Evolutionary conservation across 225 moss, liverwort and hornwort species (phyloP).

Genomic region (Antitrichia curtipendula): DNA sequence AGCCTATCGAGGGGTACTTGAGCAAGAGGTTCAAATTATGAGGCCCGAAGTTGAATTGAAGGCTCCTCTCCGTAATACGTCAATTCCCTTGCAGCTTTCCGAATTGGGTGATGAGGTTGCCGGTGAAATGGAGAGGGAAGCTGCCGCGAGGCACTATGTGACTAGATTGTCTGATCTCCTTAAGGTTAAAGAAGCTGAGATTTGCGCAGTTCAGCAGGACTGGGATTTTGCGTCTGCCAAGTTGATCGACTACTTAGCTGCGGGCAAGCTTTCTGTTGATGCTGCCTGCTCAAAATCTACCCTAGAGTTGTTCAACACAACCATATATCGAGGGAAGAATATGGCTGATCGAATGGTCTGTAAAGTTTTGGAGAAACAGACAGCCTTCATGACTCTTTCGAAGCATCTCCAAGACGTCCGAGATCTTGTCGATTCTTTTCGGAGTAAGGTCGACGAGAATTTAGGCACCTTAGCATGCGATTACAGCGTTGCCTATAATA

Average conservation of each 20-base stretch:
- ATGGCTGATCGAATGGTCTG: neutral
- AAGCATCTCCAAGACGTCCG: constrained; percentile 19
- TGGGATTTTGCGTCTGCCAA: constrained; percentile 37
- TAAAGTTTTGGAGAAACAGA: constrained; percentile 21
- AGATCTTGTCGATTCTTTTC: constrained; percentile 7
- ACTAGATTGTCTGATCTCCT: constrained; percentile 15
- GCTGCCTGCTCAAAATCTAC: neutral
- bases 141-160: constrained; percentile 13
- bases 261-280: constrained; percentile 16
- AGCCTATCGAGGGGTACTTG: neutral
- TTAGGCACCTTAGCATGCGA: neutral
- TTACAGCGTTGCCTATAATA: neutral
- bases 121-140: constrained; percentile 26
- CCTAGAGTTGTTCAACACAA: constrained; percentile 8
- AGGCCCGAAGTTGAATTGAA: neutral
- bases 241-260: constrained; percentile 32
- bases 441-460: neutral
- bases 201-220: constrained; percentile 16
- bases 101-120: constrained; percentile 25
- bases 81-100: constrained; percentile 14
- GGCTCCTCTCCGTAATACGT: neutral
- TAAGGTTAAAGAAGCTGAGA: constrained; percentile 20
- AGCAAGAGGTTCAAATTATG: neutral
- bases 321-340: constrained; percentile 9
- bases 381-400: neutral